Base-by-base conservation (phyloP, 345 rosid species). In the Populus simonii region DNA sequence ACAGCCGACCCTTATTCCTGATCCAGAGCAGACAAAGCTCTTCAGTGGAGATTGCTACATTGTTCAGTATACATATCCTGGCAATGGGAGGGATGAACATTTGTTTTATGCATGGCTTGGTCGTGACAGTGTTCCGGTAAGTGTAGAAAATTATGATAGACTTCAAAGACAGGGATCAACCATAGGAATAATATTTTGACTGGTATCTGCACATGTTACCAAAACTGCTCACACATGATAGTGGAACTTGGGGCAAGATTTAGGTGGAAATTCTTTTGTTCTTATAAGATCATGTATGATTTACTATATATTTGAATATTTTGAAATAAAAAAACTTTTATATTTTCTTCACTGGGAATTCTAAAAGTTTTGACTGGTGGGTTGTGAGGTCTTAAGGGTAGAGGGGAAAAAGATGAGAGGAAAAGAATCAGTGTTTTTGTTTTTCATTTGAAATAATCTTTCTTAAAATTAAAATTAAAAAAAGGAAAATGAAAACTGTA, bases 101-200 rank as follows among this genome's bases (percentile, higher is more conserved):
- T 76, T 94, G 41, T 76, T 88, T 57, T 89, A 87, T 88, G 85
- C 93, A 77, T 94, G 98, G 98, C 74, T 91, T 82, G 97, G 98
- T 63, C 83, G 73, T 76, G 86, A 76, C 63, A 92, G 97, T 83
- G 83, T 84, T 63, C 75, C 43, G 94, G 98, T 92, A 79, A 68
- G 84, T 53, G 35, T n/a, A 53, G 43, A 53, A 68, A 18, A 13
- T 47, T 47, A 47, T 47, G 51, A 15, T 13, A 47, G 51, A 47
- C 17, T 47, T 47, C 51, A 12, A 22, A 31, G 75, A 33, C 31
- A 53, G 13, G 17, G 39, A 18, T 53, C 45, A 55, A 31, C 31
- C 1, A 39, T 39, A 39, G 18, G 18, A 18, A 23, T 23, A 13
- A 62, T 25, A 41, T 23, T 8, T 41, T 13, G 55, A 47, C 51